These are phyloP conservation scores for Dispira parvispora DNA, from an alignment of 192 early-diverging fungal genomes.

Conservation along the genomic window DNA sequence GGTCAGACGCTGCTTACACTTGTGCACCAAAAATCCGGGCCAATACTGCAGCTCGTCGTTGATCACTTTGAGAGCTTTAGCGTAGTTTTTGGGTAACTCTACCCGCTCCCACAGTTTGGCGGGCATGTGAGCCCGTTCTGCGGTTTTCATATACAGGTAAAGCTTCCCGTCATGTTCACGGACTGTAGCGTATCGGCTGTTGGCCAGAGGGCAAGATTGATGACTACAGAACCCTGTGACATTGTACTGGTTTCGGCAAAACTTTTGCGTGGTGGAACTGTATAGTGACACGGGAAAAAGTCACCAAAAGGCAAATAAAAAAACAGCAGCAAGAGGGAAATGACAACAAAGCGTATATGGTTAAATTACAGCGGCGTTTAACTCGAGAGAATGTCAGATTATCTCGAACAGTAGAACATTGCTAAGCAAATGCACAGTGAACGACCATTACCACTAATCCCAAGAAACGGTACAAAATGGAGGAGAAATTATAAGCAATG, in stretches of 20 bases:
- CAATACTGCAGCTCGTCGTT: constrained; percentile 83
- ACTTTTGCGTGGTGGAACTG: constrained; percentile 64
- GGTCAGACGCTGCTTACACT: constrained; percentile 91
- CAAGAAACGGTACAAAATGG: neutral
- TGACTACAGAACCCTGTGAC: constrained; percentile 91
- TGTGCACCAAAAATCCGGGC: constrained; percentile 81
- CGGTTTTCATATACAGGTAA: constrained; percentile 88
- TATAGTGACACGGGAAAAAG: neutral
- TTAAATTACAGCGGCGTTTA: neutral
- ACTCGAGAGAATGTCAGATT: neutral
- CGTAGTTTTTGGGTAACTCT: constrained; percentile 80
- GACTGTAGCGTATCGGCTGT: constrained; percentile 87
- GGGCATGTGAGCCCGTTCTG: constrained; percentile 88
- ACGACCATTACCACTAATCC: too few relatives aligned
- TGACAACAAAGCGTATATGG: neutral
- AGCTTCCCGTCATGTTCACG: constrained; percentile 67
- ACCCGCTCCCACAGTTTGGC: constrained; percentile 85
- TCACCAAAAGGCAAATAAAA: neutral
- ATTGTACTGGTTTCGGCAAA: constrained; percentile 94
- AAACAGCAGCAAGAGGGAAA: neutral
- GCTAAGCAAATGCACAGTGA: neutral
- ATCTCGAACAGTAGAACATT: neutral
- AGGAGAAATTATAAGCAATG: neutral
- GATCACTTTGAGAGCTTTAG: constrained; percentile 63
- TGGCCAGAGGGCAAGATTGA: constrained; percentile 88